These are phyloP conservation scores for Trichoderma atrobrunneum DNA, from an alignment of 2,329 filamentous ascomycete species.

Conservation along the genomic window DNA sequence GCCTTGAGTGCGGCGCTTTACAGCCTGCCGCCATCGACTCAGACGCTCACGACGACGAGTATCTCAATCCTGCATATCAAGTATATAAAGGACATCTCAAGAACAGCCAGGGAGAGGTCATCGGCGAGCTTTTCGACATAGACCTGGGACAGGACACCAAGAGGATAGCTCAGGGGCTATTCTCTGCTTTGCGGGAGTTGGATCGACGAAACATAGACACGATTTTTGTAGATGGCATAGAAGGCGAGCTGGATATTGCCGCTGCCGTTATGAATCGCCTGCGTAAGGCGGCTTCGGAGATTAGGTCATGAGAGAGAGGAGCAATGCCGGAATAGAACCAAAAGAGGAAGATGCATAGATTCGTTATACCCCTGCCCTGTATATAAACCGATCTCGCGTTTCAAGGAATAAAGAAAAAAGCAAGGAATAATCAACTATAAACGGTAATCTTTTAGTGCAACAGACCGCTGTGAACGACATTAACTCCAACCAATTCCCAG, in stretches of 20 bases:
- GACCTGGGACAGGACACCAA: slow-evolving; percentile 67
- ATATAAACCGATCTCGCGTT: slow-evolving; percentile 16
- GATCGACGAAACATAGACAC: slow-evolving; percentile 75
- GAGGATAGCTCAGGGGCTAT: slow-evolving; percentile 80
- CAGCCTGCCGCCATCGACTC: slow-evolving; percentile 30
- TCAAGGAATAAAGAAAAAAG: slow-evolving; percentile 14
- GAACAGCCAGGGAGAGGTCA: slow-evolving; percentile 30
- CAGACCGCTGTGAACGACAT: slow-evolving; percentile 16
- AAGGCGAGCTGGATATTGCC: slow-evolving; percentile 75
- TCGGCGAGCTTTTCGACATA: slow-evolving; percentile 62
- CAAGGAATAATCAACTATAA: slow-evolving; percentile 1
- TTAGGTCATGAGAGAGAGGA: slow-evolving; percentile 44
- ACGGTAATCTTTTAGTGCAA: slow-evolving; percentile 4
- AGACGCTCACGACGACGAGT: slow-evolving; percentile 23
- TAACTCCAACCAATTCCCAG: slow-evolving; percentile 11
- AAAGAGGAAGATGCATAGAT: slow-evolving; percentile 21
- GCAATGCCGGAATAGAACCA: slow-evolving; percentile 27
- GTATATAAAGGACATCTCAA: slow-evolving; percentile 43
- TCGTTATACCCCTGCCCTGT: slow-evolving; percentile 20
- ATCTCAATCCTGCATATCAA: slow-evolving; percentile 36
- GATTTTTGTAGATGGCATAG: slow-evolving; percentile 88
- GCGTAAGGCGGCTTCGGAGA: slow-evolving; percentile 69
- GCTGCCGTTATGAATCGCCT: slow-evolving; percentile 84
- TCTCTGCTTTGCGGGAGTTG: slow-evolving; percentile 80
- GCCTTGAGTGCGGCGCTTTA: slow-evolving; percentile 43